Evolutionary conservation across 805 yeast species (phyloP).

Genomic region (Pichia nakasei): DNA sequence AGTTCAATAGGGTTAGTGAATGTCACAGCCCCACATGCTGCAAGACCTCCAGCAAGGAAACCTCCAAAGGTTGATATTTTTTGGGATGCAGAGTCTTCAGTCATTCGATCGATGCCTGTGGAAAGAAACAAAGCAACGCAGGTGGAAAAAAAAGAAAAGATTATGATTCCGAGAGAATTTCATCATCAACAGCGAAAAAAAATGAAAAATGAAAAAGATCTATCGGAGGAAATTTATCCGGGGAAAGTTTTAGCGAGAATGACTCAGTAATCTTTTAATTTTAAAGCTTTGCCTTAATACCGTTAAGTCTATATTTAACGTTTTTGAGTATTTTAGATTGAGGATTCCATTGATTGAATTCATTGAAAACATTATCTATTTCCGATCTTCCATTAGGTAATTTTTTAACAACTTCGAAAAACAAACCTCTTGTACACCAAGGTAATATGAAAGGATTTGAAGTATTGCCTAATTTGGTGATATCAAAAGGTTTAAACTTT

Average conservation of each 20-base stretch:
- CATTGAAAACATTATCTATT: conserved; percentile 49
- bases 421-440: conserved; percentile 83
- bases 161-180: too few species aligned
- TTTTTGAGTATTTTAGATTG: conserved; percentile 75
- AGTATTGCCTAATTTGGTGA: conserved; percentile 50
- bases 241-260: background rate
- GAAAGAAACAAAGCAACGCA: background rate
- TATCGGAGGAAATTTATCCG: too few species aligned
- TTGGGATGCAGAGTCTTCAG: conserved; percentile 37
- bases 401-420: conserved; percentile 39
- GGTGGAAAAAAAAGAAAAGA: background rate
- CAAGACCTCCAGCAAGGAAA: conserved; percentile 82
- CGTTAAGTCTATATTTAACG: conserved; percentile 50
- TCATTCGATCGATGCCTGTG: background rate
- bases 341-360: conserved; percentile 84
- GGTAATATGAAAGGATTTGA: conserved; percentile 79
- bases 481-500: conserved; percentile 35
- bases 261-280: too few species aligned
- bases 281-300: conserved; percentile 23
- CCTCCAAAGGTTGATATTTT: conserved; percentile 64
- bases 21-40: conserved; percentile 97
- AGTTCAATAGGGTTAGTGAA: conserved; percentile 94
- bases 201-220: background rate
- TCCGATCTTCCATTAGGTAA: conserved; percentile 42
- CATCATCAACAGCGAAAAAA: too few species aligned